Evolutionary conservation across 2,329 filamentous ascomycete genomes (phyloP).

Genomic region (Helotiales sp.): DNA sequence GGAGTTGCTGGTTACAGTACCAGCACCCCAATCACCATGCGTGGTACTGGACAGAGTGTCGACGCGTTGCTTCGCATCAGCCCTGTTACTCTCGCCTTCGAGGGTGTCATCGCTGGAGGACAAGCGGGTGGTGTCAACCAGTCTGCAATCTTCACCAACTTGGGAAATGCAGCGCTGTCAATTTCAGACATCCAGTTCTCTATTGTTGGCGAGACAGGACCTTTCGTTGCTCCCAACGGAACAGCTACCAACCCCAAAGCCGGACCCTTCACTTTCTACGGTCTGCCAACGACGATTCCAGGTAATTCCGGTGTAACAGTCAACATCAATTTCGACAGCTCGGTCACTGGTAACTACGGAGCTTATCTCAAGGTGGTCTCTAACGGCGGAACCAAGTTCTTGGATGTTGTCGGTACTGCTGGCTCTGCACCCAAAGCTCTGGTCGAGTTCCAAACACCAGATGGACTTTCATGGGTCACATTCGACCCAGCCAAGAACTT

Average conservation of each 20-base stretch:
- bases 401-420: constrained; percentile 55
- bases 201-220: constrained; percentile 48
- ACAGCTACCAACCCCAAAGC: constrained; percentile 46
- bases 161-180: constrained; percentile 52
- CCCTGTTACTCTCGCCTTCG: constrained; percentile 56
- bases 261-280: constrained; percentile 54
- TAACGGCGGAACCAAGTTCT: constrained; percentile 55
- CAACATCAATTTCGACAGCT: constrained; percentile 54
- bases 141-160: constrained; percentile 54
- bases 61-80: constrained; percentile 53
- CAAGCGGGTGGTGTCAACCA: constrained; percentile 48
- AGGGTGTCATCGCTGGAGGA: constrained; percentile 53
- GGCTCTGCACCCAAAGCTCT: constrained; percentile 55
- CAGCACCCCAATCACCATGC: constrained; percentile 52
- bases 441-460: constrained; percentile 59
- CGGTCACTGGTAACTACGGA: constrained; percentile 52
- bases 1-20: constrained; percentile 51
- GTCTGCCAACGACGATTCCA: constrained; percentile 52
- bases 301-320: constrained; percentile 49
- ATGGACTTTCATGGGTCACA: constrained; percentile 56
- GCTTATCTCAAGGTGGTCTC: constrained; percentile 55
- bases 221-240: constrained; percentile 45
- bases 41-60: constrained; percentile 54
- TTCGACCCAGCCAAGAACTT: constrained; percentile 53
- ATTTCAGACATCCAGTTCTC: constrained; percentile 48